Evolutionary conservation across 768 basidiomycete species (phyloP).

Genomic region (Pleurotus eryngii): DNA sequence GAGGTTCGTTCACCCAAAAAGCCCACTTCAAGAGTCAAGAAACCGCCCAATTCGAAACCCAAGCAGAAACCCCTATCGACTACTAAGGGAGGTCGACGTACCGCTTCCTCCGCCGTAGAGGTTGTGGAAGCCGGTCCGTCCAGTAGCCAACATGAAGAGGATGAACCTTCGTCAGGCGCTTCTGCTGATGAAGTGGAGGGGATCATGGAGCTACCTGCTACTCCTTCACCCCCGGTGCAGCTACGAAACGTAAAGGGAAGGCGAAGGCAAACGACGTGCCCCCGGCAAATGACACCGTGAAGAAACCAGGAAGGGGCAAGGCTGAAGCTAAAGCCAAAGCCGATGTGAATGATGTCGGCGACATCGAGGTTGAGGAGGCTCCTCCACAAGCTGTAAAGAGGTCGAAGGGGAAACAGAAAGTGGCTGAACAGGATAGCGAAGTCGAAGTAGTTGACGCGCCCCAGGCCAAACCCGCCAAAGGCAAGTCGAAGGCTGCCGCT

Average conservation of each 20-base stretch:
- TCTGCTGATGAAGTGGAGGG: constrained; percentile 25
- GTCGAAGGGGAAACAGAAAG: constrained; percentile 27
- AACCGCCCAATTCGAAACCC: constrained; percentile 14
- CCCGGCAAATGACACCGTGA: constrained; percentile 12
- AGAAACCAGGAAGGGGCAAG: constrained; percentile 34
- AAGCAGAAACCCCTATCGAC: constrained; percentile 9
- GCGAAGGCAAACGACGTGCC: constrained; percentile 15
- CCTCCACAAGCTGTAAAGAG: constrained; percentile 5
- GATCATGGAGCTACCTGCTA: constrained; percentile 6
- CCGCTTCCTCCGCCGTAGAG: constrained; percentile 11
- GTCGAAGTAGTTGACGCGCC: constrained; percentile 16
- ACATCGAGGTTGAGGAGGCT: constrained; percentile 13
- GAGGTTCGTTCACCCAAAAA: constrained; percentile 4
- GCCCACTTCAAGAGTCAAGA: constrained; percentile 4
- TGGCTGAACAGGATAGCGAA: constrained; percentile 19
- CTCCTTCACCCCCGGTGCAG: constrained; percentile 6
- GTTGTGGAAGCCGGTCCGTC: constrained; percentile 17
- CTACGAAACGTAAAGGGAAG: constrained; percentile 11
- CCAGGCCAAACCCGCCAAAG: constrained; percentile 10
- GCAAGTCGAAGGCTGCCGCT: not conserved
- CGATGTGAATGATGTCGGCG: constrained; percentile 22
- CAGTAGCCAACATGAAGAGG: not conserved
- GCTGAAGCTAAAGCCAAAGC: constrained; percentile 24
- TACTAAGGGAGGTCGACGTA: not conserved
- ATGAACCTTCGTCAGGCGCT: not conserved